Conservation (phyloP, 768 basidiomycete genomes). For the Ephemerocybe angulata region DNA sequence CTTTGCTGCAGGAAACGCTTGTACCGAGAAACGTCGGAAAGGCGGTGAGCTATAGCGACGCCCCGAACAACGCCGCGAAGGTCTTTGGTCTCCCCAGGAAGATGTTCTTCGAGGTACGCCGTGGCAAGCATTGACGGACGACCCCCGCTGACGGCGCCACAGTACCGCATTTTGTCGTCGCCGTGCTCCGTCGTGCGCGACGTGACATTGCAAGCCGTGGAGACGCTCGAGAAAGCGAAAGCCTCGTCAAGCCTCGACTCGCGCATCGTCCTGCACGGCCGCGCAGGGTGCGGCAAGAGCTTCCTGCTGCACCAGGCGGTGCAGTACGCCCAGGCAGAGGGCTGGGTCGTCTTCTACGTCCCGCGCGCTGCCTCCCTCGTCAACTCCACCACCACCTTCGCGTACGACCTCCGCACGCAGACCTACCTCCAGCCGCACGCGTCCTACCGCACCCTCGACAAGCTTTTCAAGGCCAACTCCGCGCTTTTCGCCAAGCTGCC, state of each 20-base stretch:
- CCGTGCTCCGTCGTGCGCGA: conserved; percentile 73
- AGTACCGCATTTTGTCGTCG: conserved; percentile 68
- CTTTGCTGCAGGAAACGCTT: conserved; percentile 14
- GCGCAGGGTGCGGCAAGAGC: conserved; percentile 78
- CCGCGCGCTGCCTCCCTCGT: conserved; percentile 56
- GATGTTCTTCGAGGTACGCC: conserved; percentile 66
- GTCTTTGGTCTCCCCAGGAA: conserved; percentile 72
- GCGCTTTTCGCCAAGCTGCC: conserved; percentile 38
- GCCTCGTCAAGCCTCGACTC: conserved; percentile 45
- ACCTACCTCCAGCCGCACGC: conserved; percentile 73
- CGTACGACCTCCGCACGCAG: conserved; percentile 71
- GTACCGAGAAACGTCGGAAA: conserved; percentile 38
- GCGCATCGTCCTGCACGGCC: conserved; percentile 66
- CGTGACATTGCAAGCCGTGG: conserved; percentile 53
- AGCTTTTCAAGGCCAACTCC: conserved; percentile 58
- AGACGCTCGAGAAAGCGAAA: conserved; percentile 53
- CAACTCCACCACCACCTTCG: conserved; percentile 68
- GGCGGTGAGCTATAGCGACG: conserved; percentile 41
- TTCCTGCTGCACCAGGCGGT: conserved; percentile 74
- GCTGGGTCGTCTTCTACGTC: conserved; percentile 86
- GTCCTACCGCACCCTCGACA: conserved; percentile 59
- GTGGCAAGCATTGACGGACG: background rate
- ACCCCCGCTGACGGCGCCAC: background rate
- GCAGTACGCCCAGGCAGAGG: conserved; percentile 55
- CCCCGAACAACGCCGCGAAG: conserved; percentile 49